Base-by-base conservation (phyloP, 2,329 filamentous ascomycete species). In the Claviceps maximensis region DNA sequence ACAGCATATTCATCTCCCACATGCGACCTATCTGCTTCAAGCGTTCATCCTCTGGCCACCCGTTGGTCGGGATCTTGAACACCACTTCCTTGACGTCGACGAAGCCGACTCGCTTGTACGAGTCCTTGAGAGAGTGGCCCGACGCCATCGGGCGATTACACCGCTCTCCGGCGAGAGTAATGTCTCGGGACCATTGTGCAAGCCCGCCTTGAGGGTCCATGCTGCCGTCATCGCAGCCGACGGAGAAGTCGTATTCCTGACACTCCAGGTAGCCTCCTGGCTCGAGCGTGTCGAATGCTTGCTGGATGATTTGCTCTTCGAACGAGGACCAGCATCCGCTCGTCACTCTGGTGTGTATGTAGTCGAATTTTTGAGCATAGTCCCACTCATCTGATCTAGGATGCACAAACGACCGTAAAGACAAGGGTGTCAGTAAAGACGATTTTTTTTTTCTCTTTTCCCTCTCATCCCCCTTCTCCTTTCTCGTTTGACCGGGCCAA, bases 201-300 rank as follows among this genome's bases (percentile, higher is more conserved):
- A 77, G 56, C 0, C 71, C 61, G 17, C 65, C 67, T 23, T 73
- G 62, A 0, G 60, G 61, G 4, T 61, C 49, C 49, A 78, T 64
- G 6, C 69, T 74, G 23, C 58, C 69, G 54, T 78, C 75, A 56
- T 79, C 76, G 54, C 68, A 74, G 29, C 58, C 54, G 27, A 71
- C 57, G 2, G 56, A 54, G 48, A 66, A 62, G 53, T 71, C 67
- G 12, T 69, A 61, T 58, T 80, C 77, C 57, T 79, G 76, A 2
- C 72, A 74, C 60, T 80, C 77, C 46, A 79, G 69, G 68, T 74
- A 80, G 45, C 77, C 76, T 33, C 76, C 77, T 0, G 76, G 76
- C 13, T 65, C 63, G 0, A 80, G 65, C 41, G 71, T 65, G n/a
- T 67, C 64, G 54, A 75, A 78, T 4, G 76, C 74, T 55, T 75